Conservation (phyloP, 2,329 filamentous ascomycete genomes). For the Trichoderma atroviride region DNA sequence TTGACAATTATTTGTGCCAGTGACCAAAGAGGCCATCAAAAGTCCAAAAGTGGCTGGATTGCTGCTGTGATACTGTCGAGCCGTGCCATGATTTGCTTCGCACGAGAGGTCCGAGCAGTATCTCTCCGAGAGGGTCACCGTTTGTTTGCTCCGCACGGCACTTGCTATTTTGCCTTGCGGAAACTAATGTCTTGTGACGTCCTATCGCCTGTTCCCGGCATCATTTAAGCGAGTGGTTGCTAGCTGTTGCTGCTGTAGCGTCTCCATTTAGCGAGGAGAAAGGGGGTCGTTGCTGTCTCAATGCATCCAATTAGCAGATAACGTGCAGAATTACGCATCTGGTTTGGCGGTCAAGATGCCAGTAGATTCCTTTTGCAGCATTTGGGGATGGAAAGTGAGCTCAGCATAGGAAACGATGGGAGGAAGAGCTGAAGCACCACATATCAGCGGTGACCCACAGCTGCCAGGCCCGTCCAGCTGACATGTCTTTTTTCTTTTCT, state of each 20-base stretch:
- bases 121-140: background rate
- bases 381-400: background rate
- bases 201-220: background rate
- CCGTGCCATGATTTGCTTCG: background rate
- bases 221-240: background rate
- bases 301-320: background rate
- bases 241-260: background rate
- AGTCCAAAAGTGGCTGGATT: background rate
- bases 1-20: background rate
- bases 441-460: background rate
- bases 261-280: background rate
- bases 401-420: background rate
- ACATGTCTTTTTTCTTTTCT: background rate
- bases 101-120: background rate
- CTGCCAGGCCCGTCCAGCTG: background rate
- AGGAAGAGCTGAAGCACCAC: background rate
- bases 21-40: background rate
- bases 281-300: background rate
- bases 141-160: background rate
- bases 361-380: background rate
- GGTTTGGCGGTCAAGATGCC: background rate
- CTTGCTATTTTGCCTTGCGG: background rate
- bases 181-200: background rate
- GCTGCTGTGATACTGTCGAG: background rate
- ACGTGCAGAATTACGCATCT: background rate